Evolutionary conservation across 208 protist species (phyloP).

Genomic region (Acanthamoeba sp.): DNA sequence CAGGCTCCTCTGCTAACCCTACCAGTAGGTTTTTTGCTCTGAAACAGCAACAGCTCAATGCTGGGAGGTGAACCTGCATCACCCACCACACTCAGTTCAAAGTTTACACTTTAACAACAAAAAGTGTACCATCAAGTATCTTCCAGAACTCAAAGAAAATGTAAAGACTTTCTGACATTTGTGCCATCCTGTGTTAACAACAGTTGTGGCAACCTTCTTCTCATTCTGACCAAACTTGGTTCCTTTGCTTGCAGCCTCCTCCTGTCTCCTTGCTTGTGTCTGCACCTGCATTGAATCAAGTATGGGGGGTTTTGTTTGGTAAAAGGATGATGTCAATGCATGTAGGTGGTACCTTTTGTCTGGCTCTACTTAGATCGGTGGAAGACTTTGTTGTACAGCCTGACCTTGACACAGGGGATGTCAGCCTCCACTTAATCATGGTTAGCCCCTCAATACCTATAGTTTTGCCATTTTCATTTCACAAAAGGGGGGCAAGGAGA

Average conservation of each 20-base stretch:
- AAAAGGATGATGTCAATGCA: background rate
- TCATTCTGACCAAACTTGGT: background rate
- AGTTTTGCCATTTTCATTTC: too few species aligned
- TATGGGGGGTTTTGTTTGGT: too few species aligned
- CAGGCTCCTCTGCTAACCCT: too few species aligned
- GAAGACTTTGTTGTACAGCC: too few species aligned
- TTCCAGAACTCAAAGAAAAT: background rate
- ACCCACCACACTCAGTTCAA: too few species aligned
- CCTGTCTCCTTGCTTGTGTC: background rate
- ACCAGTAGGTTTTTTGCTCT: too few species aligned
- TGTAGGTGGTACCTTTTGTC: background rate
- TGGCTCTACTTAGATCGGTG: background rate
- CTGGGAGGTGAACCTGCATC: background rate
- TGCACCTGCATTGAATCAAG: background rate
- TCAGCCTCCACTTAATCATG: too few species aligned
- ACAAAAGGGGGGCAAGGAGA: too few species aligned
- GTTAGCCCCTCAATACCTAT: too few species aligned
- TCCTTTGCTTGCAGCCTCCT: background rate
- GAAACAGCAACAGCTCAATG: background rate
- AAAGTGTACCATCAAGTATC: background rate
- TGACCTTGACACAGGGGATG: too few species aligned
- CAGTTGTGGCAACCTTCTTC: background rate
- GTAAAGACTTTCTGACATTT: background rate
- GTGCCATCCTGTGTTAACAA: background rate
- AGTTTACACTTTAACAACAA: background rate